A percentile compares a stretch with the other conserved stretches of the same genome.
phyloP scores from a whole-genome alignment of 352 stramenopile species.

The Nothophytophthora sp. region DNA sequence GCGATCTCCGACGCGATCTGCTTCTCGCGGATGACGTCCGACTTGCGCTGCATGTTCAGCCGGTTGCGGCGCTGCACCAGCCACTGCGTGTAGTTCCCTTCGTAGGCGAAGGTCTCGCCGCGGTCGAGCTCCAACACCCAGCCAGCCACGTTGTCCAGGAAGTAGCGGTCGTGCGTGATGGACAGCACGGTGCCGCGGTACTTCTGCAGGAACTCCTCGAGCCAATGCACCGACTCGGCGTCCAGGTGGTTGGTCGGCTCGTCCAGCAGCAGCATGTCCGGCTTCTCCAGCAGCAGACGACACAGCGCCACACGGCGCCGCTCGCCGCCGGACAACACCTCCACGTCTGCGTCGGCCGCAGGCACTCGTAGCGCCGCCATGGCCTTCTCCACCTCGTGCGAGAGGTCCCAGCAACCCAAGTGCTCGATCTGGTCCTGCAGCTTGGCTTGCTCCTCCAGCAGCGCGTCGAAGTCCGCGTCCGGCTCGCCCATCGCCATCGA shows the following conservation, averaged over 20 bases:
- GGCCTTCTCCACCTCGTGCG: constrained; percentile 81
- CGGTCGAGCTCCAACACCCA: constrained; percentile 98
- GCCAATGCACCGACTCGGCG: constrained; percentile 96
- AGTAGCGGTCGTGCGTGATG: constrained; percentile 99
- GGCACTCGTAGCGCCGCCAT: constrained; percentile 83
- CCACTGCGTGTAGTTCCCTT: constrained; percentile 99
- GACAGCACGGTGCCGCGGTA: constrained; percentile 97
- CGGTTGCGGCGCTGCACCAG: constrained; percentile 94
- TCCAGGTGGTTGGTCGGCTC: constrained; percentile 99
- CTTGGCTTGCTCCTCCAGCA: constrained; percentile 85
- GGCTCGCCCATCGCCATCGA: constrained; percentile 90
- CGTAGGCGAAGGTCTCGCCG: constrained; percentile 96
- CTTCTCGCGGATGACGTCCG: constrained; percentile 89
- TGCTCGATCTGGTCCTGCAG: constrained; percentile 88
- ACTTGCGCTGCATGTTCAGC: constrained; percentile 95
- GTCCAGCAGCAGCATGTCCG: constrained; percentile 97
- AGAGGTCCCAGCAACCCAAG: constrained; percentile 82
- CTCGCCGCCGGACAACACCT: constrained; percentile 91
- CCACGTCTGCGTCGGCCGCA: constrained; percentile 60
- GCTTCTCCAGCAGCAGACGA: constrained; percentile 95
- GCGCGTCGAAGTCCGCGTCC: constrained; percentile 87
- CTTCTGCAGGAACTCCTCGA: constrained; percentile 96
- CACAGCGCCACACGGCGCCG: constrained; percentile 96
- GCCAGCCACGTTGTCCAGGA: constrained; percentile 97
- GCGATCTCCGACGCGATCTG: constrained; percentile 94